Percentiles rank a stretch among this genome's conserved stretches.
These are phyloP conservation scores for Haematococcus lacustris DNA, from an alignment of 139 green algal genomes.

Conservation along the genomic window DNA sequence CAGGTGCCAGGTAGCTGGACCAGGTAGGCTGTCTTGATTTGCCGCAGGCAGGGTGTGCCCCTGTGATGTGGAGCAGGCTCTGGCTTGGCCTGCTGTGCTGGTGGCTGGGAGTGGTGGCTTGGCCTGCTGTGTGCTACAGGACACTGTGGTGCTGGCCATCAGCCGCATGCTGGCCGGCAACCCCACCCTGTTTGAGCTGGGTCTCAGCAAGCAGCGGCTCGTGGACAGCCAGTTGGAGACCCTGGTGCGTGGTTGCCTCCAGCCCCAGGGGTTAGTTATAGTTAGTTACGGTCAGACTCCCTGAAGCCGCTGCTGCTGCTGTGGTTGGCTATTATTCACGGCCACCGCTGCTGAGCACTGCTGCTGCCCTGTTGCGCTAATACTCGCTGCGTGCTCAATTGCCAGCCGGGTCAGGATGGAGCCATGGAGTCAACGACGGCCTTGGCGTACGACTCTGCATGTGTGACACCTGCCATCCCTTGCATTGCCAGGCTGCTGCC, in stretches of 20 bases:
- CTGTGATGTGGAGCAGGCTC: no score
- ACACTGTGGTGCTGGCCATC: conserved; percentile 17
- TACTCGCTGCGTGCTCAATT: not conserved
- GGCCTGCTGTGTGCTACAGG: no score
- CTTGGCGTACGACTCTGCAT: not conserved
- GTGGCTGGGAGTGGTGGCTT: no score
- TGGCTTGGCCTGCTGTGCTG: no score
- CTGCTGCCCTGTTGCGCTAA: no score
- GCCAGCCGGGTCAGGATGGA: not conserved
- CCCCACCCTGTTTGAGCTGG: conserved; percentile 24
- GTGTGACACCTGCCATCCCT: not conserved
- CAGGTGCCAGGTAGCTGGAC: no score
- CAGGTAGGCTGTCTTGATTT: no score
- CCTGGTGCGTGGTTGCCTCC: conserved; percentile 10
- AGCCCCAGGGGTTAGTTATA: not conserved
- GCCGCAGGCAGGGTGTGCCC: no score
- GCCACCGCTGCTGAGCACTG: no score
- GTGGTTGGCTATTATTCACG: no score
- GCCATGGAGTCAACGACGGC: not conserved
- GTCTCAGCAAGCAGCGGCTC: conserved; percentile 36
- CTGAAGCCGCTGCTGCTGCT: no score
- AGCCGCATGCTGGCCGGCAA: conserved; percentile 30
- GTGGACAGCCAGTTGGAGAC: conserved; percentile 36
- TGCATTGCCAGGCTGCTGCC: not conserved
- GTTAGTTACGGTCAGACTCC: not conserved